These are phyloP conservation scores for Annulohypoxylon truncatum DNA, from an alignment of 2,329 filamentous ascomycete genomes.

Conservation along the genomic window DNA sequence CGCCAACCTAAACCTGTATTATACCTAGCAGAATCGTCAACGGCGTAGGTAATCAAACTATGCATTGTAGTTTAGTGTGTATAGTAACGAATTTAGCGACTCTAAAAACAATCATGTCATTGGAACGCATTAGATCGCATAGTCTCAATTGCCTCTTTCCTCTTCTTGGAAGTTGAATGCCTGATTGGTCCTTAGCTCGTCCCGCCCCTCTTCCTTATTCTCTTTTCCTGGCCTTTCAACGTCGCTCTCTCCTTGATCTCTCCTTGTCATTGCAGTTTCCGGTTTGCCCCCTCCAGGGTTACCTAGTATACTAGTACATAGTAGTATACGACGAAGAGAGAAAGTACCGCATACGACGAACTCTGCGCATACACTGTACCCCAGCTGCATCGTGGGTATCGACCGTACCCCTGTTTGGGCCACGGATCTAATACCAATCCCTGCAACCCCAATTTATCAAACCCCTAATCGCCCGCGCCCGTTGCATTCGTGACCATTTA, in stretches of 20 bases:
- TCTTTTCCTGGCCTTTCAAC: conserved; percentile 15
- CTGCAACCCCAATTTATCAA: conserved; percentile 39
- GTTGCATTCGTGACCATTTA: conserved; percentile 38
- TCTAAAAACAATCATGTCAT: conserved; percentile 1
- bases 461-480: conserved; percentile 31
- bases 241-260: conserved; percentile 1
- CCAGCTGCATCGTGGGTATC: conserved; percentile 9
- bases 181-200: conserved; percentile 27
- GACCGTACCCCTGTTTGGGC: conserved; percentile 33
- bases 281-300: conserved; percentile 19
- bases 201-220: conserved; percentile 26
- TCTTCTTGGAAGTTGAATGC: conserved; percentile 24
- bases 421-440: conserved; percentile 39
- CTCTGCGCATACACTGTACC: neutral
- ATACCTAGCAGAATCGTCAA: conserved; percentile 12
- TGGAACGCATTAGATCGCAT: neutral
- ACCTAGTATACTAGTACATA: too few species aligned
- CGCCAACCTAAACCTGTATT: conserved; percentile 32
- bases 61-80: neutral
- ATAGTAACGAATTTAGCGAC: too few species aligned
- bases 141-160: conserved; percentile 22
- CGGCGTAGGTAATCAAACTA: conserved; percentile 6
- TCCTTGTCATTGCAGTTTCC: conserved; percentile 31
- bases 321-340: conserved; percentile 7
- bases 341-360: neutral